Evolutionary conservation across 2,329 filamentous ascomycete genomes (phyloP).

Genomic region (Microcera coccophila): DNA sequence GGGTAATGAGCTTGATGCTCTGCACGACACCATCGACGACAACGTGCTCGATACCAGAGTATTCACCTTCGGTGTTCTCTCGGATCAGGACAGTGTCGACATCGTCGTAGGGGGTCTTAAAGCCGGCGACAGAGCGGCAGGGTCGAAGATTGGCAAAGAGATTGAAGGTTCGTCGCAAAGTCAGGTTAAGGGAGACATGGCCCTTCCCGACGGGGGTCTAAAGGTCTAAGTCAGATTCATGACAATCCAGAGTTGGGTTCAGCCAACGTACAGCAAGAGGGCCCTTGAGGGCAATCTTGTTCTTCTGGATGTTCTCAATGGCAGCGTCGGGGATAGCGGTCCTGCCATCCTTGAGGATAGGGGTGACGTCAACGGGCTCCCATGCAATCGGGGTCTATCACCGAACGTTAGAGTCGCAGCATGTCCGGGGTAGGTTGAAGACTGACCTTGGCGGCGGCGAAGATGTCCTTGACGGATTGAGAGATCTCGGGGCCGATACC

Average conservation of each 20-base stretch:
- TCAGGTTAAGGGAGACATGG: slow-evolving; percentile 98
- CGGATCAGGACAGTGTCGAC: slow-evolving; percentile 97
- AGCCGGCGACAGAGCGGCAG: slow-evolving; percentile 93
- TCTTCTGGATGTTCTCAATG: slow-evolving; percentile 88
- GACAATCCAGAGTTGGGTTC: slow-evolving; percentile 8
- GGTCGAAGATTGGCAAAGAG: slow-evolving; percentile 99
- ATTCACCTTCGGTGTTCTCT: slow-evolving; percentile 99
- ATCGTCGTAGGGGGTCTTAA: slow-evolving; percentile 96
- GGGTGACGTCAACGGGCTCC: slow-evolving; percentile 96
- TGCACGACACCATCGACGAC: slow-evolving; percentile 97
- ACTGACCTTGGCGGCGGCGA: slow-evolving; percentile 83
- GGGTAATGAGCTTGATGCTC: slow-evolving; percentile 99
- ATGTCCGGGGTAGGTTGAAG: slow-evolving; percentile 8
- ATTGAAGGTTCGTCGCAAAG: slow-evolving; percentile 98
- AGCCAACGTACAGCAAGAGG: slow-evolving; percentile 74
- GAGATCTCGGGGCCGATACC: slow-evolving; percentile 98
- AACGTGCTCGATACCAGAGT: slow-evolving; percentile 97
- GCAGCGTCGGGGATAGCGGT: slow-evolving; percentile 90
- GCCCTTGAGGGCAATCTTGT: slow-evolving; percentile 97
- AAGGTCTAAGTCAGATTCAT: slow-evolving; percentile 9
- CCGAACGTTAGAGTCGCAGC: slow-evolving; percentile 22
- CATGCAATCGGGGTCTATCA: slow-evolving; percentile 81
- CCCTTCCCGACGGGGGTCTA: slow-evolving; percentile 96
- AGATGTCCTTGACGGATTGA: slow-evolving; percentile 98
- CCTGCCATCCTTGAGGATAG: slow-evolving; percentile 89